Conservation (phyloP, 495 filamentous ascomycete genomes). For the Aspergillus olivimuriae region DNA sequence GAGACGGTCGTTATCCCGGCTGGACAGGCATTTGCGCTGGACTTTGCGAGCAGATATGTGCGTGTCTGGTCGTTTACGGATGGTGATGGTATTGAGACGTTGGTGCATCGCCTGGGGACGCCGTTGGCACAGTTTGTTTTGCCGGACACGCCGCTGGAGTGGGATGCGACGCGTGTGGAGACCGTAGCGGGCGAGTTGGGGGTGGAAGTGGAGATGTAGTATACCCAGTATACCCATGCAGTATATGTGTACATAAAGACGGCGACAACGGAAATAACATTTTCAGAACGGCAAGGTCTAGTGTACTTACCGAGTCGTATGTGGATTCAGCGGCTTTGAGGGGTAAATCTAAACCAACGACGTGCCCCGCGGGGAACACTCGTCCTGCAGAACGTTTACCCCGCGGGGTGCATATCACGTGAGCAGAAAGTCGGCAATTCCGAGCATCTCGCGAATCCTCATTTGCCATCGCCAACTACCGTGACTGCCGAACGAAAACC, state of each 20-base stretch:
- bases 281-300: no score
- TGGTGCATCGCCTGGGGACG: conserved; percentile 25
- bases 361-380: conserved; percentile 2
- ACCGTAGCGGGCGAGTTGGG: conserved; percentile 15
- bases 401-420: neutral
- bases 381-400: no score
- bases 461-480: neutral
- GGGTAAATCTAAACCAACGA: neutral
- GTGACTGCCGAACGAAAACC: no score
- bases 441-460: neutral
- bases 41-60: conserved; percentile 34
- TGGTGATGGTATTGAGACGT: conserved; percentile 34
- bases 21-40: conserved; percentile 31
- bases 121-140: conserved; percentile 21
- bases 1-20: conserved; percentile 39
- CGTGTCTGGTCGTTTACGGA: conserved; percentile 37
- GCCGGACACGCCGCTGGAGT: conserved; percentile 20
- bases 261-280: no score
- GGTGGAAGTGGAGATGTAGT: conserved; percentile 18
- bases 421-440: conserved; percentile 10
- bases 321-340: no score
- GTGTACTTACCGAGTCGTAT: no score
- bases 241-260: no score
- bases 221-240: no score
- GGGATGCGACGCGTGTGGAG: conserved; percentile 14